Evolutionary conservation across 257 asterid genomes (phyloP).

Genomic region (Leptodermis oblonga): DNA sequence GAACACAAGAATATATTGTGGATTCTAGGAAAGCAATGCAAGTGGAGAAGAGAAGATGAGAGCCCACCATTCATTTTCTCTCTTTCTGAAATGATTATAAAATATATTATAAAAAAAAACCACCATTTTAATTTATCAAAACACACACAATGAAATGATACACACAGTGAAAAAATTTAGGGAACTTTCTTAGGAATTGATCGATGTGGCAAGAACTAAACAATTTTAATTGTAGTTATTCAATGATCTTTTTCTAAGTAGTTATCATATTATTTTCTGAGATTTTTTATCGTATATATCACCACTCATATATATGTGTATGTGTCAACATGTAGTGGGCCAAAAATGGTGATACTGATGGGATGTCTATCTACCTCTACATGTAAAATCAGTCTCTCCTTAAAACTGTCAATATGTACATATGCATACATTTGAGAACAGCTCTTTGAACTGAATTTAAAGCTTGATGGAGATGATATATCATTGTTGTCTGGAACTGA

Average conservation of each 20-base stretch:
- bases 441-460: constrained; percentile 39
- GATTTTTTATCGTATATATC: too few species aligned
- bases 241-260: too few species aligned
- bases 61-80: constrained; percentile 27
- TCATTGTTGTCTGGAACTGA: constrained; percentile 58
- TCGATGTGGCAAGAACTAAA: too few species aligned
- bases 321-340: constrained; percentile 18
- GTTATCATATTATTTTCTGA: too few species aligned
- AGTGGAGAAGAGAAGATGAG: constrained; percentile 30
- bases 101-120: too few species aligned
- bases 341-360: constrained; percentile 22
- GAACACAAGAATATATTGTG: constrained; percentile 20
- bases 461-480: constrained; percentile 41
- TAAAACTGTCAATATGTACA: constrained; percentile 18
- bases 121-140: constrained; percentile 6
- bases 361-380: constrained; percentile 8
- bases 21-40: constrained; percentile 23
- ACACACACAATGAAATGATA: too few species aligned
- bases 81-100: constrained; percentile 1
- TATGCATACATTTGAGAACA: constrained; percentile 18
- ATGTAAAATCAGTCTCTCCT: constrained; percentile 11
- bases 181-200: too few species aligned
- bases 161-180: too few species aligned
- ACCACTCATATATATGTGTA: too few species aligned
- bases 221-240: too few species aligned